Evolutionary conservation across 306 rosid species (phyloP), one percentile per base, ranked within the genome.

Genomic region (Dryas drummondii): DNA sequence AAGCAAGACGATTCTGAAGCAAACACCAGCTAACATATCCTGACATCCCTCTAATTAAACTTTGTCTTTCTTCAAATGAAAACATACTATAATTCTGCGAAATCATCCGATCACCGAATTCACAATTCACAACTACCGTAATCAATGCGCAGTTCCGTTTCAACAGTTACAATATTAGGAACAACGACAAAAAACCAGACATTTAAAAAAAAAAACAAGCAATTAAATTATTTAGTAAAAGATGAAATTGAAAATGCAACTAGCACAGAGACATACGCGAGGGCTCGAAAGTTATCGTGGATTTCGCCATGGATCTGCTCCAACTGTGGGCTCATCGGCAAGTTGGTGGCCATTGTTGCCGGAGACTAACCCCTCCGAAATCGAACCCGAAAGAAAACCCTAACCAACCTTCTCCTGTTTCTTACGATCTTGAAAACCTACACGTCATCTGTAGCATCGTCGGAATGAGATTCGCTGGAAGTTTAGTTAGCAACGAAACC

Each of bases 261-360:
- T 26, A 40, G 15, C 13, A 56, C 2, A 37, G 27, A 40, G 64
- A 44, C 97, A 77, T 87, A 96, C 99, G 98, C 85, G 14, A 96
- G 96, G 67, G 93, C 92, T 15, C 98, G 99, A 67, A 92, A 87
- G 82, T 86, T 65, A 75, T 96, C 99, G 68, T 83, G 91, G 84
- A 96, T 96, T 90, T 96, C 97, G 27, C 98, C 97, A 56, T 96
- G 96, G 96, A 92, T 96, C 98, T 92, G 99, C 90, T 96, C 99
- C 76, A 96, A 85, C 85, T 92, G 89, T 72, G 98, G 91, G 48
- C 74, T 81, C 99, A 92, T 96, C 68, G 83, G 91, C 83, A 91
- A 87, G 79, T 75, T 84, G 85, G 82, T 57, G 71, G 97, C 88
- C 97, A 91, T 91, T 77, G 79, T 62, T 57, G 92, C 85, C 84